phyloP scores from a whole-genome alignment of 2,329 filamentous ascomycete genomes.

The Alternaria triticimaculans region DNA sequence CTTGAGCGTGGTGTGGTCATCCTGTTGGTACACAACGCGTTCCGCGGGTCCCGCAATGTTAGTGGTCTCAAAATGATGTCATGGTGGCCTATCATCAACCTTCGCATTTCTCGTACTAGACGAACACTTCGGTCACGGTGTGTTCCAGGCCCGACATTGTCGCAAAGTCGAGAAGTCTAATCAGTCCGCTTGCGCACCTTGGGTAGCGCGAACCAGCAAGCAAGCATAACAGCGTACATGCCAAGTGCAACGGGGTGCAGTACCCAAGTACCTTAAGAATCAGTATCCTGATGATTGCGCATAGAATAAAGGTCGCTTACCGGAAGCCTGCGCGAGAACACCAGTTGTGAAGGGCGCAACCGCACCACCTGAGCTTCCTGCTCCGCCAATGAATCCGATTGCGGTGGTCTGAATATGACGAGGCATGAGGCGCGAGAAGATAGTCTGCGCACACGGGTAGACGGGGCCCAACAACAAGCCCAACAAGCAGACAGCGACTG shows the following conservation, averaged over 20 bases:
- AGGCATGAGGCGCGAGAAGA: conserved; percentile 68
- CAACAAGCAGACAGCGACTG: conserved; percentile 63
- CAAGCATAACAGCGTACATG: conserved; percentile 69
- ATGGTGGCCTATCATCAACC: background rate
- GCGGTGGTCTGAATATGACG: conserved; percentile 67
- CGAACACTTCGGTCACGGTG: background rate
- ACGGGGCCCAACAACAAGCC: conserved; percentile 79
- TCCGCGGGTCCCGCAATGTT: conserved; percentile 1
- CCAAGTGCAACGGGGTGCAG: conserved; percentile 71
- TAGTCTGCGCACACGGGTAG: conserved; percentile 73
- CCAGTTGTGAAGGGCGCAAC: conserved; percentile 71
- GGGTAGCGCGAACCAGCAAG: conserved; percentile 69
- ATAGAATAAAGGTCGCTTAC: background rate
- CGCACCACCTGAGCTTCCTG: conserved; percentile 72
- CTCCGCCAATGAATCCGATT: conserved; percentile 72
- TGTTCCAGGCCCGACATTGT: background rate
- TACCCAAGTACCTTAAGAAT: conserved; percentile 64
- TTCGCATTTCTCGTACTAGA: background rate
- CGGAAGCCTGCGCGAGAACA: conserved; percentile 63
- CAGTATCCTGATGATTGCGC: background rate
- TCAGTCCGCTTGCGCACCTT: conserved; percentile 65
- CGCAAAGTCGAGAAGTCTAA: conserved; percentile 43
- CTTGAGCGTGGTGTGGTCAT: background rate
- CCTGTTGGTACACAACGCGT: background rate
- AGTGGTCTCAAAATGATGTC: conserved; percentile 12